Evolutionary conservation across 1,139 yeast species (phyloP).

Genomic region (Lipomyces yarrowii): DNA sequence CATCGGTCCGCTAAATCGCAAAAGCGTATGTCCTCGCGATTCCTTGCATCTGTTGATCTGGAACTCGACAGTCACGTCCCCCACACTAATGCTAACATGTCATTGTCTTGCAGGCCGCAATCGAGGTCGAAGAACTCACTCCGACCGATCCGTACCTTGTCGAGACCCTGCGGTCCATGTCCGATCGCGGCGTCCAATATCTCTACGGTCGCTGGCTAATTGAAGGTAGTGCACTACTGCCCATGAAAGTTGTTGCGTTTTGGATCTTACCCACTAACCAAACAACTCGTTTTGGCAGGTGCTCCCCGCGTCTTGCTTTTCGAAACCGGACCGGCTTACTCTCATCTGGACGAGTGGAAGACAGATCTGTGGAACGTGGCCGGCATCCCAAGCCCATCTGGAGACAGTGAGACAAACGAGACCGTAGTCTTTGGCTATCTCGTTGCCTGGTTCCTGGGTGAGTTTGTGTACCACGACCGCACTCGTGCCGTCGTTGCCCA

Average conservation of each 20-base stretch:
- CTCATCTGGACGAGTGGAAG: slow-evolving; percentile 86
- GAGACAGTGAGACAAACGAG: slow-evolving; percentile 85
- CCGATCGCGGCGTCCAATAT: slow-evolving; percentile 76
- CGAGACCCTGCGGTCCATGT: slow-evolving; percentile 72
- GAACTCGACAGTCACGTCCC: not conserved
- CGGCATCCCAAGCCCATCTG: slow-evolving; percentile 91
- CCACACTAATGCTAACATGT: not conserved
- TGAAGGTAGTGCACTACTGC: slow-evolving; percentile 47
- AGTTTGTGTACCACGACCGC: slow-evolving; percentile 77
- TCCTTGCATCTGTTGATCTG: not conserved
- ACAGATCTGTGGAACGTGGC: slow-evolving; percentile 88
- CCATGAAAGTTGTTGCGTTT: no score
- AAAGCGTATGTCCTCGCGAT: slow-evolving; percentile 34
- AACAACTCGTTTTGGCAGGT: slow-evolving; percentile 46
- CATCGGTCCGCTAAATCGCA: slow-evolving; percentile 82
- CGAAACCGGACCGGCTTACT: slow-evolving; percentile 75
- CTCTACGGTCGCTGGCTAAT: slow-evolving; percentile 95
- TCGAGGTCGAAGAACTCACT: slow-evolving; percentile 86
- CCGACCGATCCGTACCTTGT: slow-evolving; percentile 64
- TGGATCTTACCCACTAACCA: not conserved
- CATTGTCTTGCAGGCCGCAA: slow-evolving; percentile 65
- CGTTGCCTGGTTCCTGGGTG: slow-evolving; percentile 97
- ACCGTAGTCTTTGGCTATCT: slow-evolving; percentile 90
- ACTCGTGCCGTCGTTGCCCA: slow-evolving; percentile 90
- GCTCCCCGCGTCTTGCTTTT: slow-evolving; percentile 91